Evolutionary conservation across 2,329 filamentous ascomycete species (phyloP).

Genomic region (Botrytis cinerea): DNA sequence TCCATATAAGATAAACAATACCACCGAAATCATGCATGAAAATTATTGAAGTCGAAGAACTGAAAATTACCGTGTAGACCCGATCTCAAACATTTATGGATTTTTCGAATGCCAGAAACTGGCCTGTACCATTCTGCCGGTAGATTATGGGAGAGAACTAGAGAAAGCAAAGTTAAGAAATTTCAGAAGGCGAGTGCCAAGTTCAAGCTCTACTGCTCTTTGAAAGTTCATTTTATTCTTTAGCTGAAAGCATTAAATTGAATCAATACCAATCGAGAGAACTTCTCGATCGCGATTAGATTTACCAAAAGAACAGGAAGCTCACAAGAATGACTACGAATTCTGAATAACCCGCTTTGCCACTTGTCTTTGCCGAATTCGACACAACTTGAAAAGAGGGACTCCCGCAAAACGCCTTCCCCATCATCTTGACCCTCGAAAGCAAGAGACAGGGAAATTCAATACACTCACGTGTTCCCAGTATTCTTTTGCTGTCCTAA

Average conservation of each 20-base stretch:
- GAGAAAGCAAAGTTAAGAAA: background rate
- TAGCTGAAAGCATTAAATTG: background rate
- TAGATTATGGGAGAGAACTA: background rate
- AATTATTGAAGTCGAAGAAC: background rate
- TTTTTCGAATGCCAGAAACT: background rate
- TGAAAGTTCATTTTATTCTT: background rate
- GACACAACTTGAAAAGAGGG: background rate
- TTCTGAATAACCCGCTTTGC: background rate
- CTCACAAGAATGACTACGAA: too few species aligned
- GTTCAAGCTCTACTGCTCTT: background rate
- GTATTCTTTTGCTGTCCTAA: background rate
- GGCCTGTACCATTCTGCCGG: background rate
- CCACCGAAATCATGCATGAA: too few species aligned
- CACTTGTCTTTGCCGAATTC: background rate
- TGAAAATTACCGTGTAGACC: fast-evolving
- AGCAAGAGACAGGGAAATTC: background rate
- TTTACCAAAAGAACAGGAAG: fast-evolving
- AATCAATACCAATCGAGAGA: background rate
- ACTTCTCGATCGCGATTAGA: background rate
- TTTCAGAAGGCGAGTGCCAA: background rate
- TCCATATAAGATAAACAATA: too few species aligned
- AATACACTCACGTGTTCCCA: background rate
- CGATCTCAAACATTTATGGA: background rate
- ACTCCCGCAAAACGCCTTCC: background rate
- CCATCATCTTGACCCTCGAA: background rate